Base-by-base conservation (phyloP, 345 rosid genomes). In the Dipteronia sinensis region DNA sequence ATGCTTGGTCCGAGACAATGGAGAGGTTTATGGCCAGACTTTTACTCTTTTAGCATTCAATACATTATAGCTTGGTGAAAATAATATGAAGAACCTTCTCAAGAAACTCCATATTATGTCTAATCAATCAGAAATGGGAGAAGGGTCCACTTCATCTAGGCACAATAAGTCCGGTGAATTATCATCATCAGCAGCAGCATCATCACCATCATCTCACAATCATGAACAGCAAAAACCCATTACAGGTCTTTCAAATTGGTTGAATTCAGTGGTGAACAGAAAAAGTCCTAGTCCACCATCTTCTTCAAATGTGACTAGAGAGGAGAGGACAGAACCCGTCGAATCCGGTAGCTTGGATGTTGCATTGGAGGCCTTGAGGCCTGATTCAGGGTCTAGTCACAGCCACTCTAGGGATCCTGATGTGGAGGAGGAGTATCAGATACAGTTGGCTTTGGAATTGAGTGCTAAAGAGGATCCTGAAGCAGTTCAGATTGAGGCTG, bases 381-480 rank as follows among this genome's bases (percentile, higher is more conserved):
- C 76, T 20, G 94, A 87, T 83, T 88, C 90, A 11, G 93, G 82
- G 79, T 89, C 92, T 44, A 77, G 71, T 53, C 65, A 88, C 71
- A 46, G 13, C 49, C 49, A 9, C 49, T 84, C 92, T 0, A 90
- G 88, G 82, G 95, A 92, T 90, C 93, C 97, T 80, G 91, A 90
- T 79, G 64, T 90, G 46, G 96, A 89, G 82, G 98, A 95, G 82
- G 97, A 93, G 83, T 93, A 87, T 86, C 98, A 95, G 83, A 92
- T 93, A 82, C 97, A 95, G 83, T 56, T 90, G 85, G 98, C 98
- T 81, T 73, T 95, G 76, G 97, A 95, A 85, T 78, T 95, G 86
- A 95, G 98, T 86, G 97, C 97, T 10, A 95, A 86, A 80, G 98
- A 95, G 89, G 98, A 95, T 85, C 98, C 98, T 71, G 98, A 95